Evolutionary conservation across 2,329 filamentous ascomycete species (phyloP).

Genomic region (Alternaria gaisen): DNA sequence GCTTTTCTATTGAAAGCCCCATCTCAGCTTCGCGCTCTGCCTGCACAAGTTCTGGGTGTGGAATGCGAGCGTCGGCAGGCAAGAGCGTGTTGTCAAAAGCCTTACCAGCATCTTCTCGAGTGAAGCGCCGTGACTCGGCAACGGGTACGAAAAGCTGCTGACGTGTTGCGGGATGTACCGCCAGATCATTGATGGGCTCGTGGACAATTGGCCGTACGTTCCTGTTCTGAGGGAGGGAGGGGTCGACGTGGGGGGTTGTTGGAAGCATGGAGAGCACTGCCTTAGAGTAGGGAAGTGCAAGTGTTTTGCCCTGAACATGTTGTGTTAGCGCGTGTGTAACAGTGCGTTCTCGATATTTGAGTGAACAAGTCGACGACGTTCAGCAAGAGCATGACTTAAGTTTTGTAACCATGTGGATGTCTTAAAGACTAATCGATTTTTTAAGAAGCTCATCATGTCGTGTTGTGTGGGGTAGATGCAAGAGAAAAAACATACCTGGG

Average conservation of each 20-base stretch:
- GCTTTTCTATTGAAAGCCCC: conserved; percentile 47
- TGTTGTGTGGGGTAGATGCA: background rate
- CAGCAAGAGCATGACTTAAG: conserved; percentile 77
- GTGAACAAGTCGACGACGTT: conserved; percentile 46
- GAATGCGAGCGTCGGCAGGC: conserved; percentile 70
- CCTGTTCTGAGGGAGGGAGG: conserved; percentile 36
- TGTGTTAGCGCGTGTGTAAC: conserved; percentile 25
- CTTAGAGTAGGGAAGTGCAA: conserved; percentile 78
- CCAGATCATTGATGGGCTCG: conserved; percentile 71
- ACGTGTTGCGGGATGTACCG: conserved; percentile 64
- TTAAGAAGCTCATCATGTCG: conserved; percentile 72
- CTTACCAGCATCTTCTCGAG: conserved; percentile 70
- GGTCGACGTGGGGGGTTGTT: conserved; percentile 59
- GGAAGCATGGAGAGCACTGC: conserved; percentile 85
- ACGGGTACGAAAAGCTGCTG: conserved; percentile 69
- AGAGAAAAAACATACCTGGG: conserved; percentile 69
- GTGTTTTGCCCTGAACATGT: conserved; percentile 70
- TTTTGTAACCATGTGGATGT: conserved; percentile 89
- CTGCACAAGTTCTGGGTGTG: conserved; percentile 67
- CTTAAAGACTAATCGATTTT: conserved; percentile 99
- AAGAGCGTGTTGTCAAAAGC: conserved; percentile 68
- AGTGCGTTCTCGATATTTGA: background rate
- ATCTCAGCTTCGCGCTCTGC: conserved; percentile 50
- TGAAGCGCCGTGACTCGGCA: conserved; percentile 70
- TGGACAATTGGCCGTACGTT: conserved; percentile 56